These are phyloP conservation scores for Pseudopithomyces chartarum DNA, from an alignment of 2,329 filamentous ascomycete species.

Conservation along the genomic window DNA sequence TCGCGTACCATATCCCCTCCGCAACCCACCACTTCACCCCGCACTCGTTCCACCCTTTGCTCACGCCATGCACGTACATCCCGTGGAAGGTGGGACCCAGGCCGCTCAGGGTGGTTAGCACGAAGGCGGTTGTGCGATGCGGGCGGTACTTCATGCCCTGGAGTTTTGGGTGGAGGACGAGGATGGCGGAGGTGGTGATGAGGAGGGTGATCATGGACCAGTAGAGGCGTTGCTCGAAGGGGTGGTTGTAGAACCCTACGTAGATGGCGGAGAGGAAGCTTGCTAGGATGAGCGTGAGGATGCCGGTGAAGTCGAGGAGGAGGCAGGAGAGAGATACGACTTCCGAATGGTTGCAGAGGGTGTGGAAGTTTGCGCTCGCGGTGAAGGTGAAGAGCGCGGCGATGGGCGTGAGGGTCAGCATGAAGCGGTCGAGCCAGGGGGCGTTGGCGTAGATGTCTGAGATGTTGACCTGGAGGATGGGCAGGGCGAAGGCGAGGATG, in stretches of 20 bases:
- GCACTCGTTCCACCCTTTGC: constrained; percentile 14
- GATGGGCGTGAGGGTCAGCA: constrained; percentile 38
- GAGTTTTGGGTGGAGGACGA: constrained; percentile 44
- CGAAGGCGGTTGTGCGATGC: constrained; percentile 25
- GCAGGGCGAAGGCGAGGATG: constrained; percentile 22
- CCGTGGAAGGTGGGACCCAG: constrained; percentile 26
- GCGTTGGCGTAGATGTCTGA: constrained; percentile 22
- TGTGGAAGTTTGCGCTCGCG: constrained; percentile 71
- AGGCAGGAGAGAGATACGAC: constrained; percentile 79
- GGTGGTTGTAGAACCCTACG: constrained; percentile 54
- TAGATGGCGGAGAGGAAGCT: constrained; percentile 81
- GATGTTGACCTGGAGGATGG: constrained; percentile 27
- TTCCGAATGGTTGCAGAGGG: constrained; percentile 81
- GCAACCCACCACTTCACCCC: constrained; percentile 27
- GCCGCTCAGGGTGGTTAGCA: constrained; percentile 23
- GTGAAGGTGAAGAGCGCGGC: constrained; percentile 46
- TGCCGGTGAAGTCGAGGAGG: constrained; percentile 89
- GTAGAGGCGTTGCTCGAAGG: constrained; percentile 43
- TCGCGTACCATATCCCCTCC: constrained; percentile 27
- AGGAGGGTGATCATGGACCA: constrained; percentile 46
- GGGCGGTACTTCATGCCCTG: constrained; percentile 28
- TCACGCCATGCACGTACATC: constrained; percentile 17
- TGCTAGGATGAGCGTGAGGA: constrained; percentile 84
- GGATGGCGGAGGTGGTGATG: constrained; percentile 31
- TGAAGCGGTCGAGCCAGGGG: constrained; percentile 32